A percentile compares a stretch with the other conserved stretches of the same genome.
phyloP scores from a whole-genome alignment of 306 rosid genomes.

The Trifolium pratense region DNA sequence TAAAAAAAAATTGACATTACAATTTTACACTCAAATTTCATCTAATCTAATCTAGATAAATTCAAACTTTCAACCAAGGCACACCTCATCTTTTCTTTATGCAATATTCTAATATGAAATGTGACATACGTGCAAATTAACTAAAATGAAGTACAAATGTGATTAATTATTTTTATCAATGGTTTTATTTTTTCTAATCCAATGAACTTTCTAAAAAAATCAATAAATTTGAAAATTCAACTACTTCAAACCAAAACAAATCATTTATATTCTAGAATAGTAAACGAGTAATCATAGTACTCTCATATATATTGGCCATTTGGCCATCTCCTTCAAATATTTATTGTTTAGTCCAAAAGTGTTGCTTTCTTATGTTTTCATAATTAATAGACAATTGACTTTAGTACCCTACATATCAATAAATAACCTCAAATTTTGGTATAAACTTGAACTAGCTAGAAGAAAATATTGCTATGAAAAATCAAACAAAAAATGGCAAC shows the following conservation, averaged over 20 bases:
- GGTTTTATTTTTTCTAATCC: not conserved
- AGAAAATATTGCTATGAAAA: not conserved
- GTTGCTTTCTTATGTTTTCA: not conserved
- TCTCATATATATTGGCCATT: no score
- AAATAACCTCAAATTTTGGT: not conserved
- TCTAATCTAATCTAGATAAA: no score
- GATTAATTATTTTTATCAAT: not conserved
- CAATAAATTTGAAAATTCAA: not conserved
- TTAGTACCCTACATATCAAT: not conserved
- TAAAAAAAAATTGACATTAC: no score
- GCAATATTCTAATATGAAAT: no score
- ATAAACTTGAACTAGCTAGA: not conserved
- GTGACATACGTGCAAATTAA: no score
- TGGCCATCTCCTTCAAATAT: not conserved
- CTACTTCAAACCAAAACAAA: not conserved
- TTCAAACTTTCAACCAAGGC: not conserved
- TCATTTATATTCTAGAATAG: not conserved
- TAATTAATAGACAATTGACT: conserved; percentile 3
- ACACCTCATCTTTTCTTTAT: not conserved
- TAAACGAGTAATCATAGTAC: not conserved
- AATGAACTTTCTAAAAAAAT: not conserved
- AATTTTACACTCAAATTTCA: no score
- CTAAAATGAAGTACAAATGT: no score
- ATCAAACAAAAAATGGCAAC: conserved; percentile 11
- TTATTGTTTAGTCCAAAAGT: not conserved